A percentile compares a stretch with the other conserved stretches of the same genome.
Evolutionary conservation across 306 rosid species (phyloP).

Genomic region (apple (Malus domestica)): ASM211411v1 NC_041795.1:26338001-26338500

Average conservation of each 20-base stretch:
- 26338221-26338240: constrained; percentile 13
- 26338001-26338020: no score
- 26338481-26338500: not conserved
- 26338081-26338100: no score
- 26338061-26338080: not conserved
- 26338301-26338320: constrained; percentile 9
- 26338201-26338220: constrained; percentile 4
- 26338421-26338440: constrained; percentile 41
- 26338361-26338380: constrained; percentile 35
- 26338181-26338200: not conserved
- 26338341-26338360: constrained; percentile 37
- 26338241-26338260: not conserved
- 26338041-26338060: no score
- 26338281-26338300: constrained; percentile 1
- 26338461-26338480: not conserved
- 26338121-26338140: not conserved
- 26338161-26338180: not conserved
- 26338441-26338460: constrained; percentile 37
- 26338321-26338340: not conserved
- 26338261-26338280: not conserved
- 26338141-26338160: not conserved
- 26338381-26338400: constrained; percentile 24
- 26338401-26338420: constrained; percentile 22
- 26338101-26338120: not conserved
- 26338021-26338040: no score